These are phyloP conservation scores for Podaxis sp. DNA, from an alignment of 768 basidiomycete species.

Conservation along the genomic window DNA sequence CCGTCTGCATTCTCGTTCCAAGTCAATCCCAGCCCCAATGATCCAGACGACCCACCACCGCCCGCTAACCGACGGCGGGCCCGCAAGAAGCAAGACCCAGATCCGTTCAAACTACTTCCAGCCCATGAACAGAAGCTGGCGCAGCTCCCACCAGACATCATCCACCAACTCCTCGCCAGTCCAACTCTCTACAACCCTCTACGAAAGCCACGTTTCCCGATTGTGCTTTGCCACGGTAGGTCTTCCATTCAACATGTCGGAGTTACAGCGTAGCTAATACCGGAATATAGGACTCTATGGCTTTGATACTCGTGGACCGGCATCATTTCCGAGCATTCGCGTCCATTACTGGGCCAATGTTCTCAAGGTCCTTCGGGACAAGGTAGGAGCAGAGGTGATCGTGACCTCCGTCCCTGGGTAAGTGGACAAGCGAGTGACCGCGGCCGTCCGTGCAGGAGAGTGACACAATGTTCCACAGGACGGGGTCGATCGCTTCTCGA, in stretches of 20 bases:
- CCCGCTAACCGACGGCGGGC: slow-evolving; percentile 11
- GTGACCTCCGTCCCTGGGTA: slow-evolving; percentile 94
- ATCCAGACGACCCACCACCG: slow-evolving; percentile 21
- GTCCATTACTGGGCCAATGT: slow-evolving; percentile 96
- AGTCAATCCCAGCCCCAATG: slow-evolving; percentile 17
- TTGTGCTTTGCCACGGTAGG: slow-evolving; percentile 95
- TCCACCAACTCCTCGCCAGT: slow-evolving; percentile 71
- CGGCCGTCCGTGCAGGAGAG: background rate
- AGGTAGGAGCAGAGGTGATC: slow-evolving; percentile 90
- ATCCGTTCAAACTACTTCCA: slow-evolving; percentile 17
- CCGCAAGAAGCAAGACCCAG: slow-evolving; percentile 8
- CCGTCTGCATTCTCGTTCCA: slow-evolving; percentile 21
- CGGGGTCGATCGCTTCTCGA: slow-evolving; percentile 84
- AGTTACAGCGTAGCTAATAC: background rate
- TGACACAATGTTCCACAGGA: slow-evolving; percentile 44
- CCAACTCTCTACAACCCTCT: slow-evolving; percentile 79
- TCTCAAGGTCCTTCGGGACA: slow-evolving; percentile 72
- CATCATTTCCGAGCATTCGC: slow-evolving; percentile 76
- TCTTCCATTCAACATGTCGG: slow-evolving; percentile 9
- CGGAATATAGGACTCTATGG: slow-evolving; percentile 76
- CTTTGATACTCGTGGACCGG: slow-evolving; percentile 87
- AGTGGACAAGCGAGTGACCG: slow-evolving; percentile 26
- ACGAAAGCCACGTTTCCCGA: slow-evolving; percentile 80
- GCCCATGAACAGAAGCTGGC: slow-evolving; percentile 15
- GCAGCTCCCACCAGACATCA: slow-evolving; percentile 40